Evolutionary conservation across 148 eudicot species (phyloP).

Genomic region (Spergularia marina): DNA sequence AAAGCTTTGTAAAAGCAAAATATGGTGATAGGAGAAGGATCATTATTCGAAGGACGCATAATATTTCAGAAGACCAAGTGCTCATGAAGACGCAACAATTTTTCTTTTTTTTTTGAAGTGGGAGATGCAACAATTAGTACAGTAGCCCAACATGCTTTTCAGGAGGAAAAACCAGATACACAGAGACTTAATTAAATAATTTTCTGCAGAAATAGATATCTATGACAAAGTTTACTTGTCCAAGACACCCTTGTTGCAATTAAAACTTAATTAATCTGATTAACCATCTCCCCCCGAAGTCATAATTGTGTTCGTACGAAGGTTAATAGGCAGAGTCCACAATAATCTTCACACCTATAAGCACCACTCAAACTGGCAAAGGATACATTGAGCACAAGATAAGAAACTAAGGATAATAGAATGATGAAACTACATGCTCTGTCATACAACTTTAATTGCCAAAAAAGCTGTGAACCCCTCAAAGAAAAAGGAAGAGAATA

Average conservation of each 20-base stretch:
- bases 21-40: neutral
- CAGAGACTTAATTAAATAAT: too few relatives aligned
- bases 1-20: neutral
- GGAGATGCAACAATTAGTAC: too few relatives aligned
- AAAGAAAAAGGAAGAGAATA: neutral
- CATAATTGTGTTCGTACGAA: neutral
- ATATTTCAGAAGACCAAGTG: too few relatives aligned
- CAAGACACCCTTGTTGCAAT: neutral
- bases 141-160: too few relatives aligned
- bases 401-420: neutral
- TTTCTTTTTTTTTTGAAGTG: too few relatives aligned
- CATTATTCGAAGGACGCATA: too few relatives aligned
- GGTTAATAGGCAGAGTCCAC: neutral
- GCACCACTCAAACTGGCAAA: neutral
- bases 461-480: neutral
- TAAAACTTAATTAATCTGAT: neutral
- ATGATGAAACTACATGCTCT: neutral
- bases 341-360: neutral
- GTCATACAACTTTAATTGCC: neutral
- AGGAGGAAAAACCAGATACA: too few relatives aligned
- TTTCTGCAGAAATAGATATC: too few relatives aligned
- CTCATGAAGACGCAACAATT: too few relatives aligned
- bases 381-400: neutral
- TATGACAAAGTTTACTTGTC: too few relatives aligned
- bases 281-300: neutral